These are phyloP conservation scores for Naganishia cerealis DNA, from an alignment of 1,284 basidiomycete species.

Conservation along the genomic window DNA sequence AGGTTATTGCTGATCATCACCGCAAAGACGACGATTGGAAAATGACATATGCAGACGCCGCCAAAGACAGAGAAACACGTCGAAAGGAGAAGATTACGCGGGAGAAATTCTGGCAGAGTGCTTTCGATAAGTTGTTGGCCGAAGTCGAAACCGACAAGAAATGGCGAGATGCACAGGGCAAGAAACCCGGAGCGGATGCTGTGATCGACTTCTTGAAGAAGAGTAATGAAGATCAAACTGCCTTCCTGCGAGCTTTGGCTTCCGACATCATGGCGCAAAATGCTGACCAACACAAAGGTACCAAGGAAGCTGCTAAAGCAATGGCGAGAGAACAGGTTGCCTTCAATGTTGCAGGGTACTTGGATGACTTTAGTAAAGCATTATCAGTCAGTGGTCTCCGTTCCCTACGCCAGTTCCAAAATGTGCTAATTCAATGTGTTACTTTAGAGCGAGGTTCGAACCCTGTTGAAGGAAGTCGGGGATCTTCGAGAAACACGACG, in stretches of 20 bases:
- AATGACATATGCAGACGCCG: constrained; percentile 39
- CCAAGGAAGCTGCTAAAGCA: constrained; percentile 46
- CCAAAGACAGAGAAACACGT: constrained; percentile 45
- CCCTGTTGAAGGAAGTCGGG: constrained; percentile 52
- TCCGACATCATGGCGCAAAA: constrained; percentile 51
- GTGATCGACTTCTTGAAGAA: constrained; percentile 51
- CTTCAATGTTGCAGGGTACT: constrained; percentile 53
- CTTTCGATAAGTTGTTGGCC: constrained; percentile 47
- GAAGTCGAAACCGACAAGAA: constrained; percentile 50
- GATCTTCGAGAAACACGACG: constrained; percentile 51
- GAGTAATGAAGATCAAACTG: constrained; percentile 45
- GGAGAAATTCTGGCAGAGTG: constrained; percentile 48
- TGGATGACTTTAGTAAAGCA: constrained; percentile 52
- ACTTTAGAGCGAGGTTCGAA: constrained; percentile 47
- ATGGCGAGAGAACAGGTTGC: constrained; percentile 52
- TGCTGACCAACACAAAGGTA: constrained; percentile 51
- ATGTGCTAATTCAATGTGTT: not conserved
- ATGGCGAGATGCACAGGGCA: constrained; percentile 46
- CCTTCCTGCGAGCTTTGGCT: constrained; percentile 49
- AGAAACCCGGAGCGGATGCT: constrained; percentile 50
- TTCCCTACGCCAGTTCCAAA: not conserved
- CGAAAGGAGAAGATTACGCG: constrained; percentile 44
- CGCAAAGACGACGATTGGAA: constrained; percentile 43
- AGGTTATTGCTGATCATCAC: constrained; percentile 44
- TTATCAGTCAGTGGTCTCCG: constrained; percentile 44